A percentile compares a stretch with the other conserved stretches of the same genome.
Conservation (phyloP, 805 yeast genomes). For the Yamadazyma paraphyllophila region DNA sequence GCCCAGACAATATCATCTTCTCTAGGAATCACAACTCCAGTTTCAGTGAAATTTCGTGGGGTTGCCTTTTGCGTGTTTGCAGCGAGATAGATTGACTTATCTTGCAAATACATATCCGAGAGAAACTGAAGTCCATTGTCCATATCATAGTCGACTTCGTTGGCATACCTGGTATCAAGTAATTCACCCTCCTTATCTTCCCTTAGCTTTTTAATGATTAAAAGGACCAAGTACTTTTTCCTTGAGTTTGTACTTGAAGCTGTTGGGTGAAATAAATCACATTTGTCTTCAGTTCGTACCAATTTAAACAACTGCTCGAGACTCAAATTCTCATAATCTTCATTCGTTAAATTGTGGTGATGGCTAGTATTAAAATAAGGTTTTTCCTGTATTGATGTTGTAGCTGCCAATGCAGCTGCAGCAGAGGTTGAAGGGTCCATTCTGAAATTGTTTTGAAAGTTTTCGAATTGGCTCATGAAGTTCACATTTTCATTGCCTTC, state of each 20-base stretch:
- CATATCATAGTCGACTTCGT: constrained; percentile 39
- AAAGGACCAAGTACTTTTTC: constrained; percentile 33
- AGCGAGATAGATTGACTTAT: constrained; percentile 18
- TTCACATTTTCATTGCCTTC: constrained; percentile 1
- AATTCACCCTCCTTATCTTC: constrained; percentile 36
- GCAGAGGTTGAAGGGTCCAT: constrained; percentile 11
- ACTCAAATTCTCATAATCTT: constrained; percentile 38
- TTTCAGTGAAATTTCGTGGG: constrained; percentile 39
- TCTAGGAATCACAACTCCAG: constrained; percentile 81
- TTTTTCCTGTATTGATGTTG: constrained; percentile 4
- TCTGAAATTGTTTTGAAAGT: constrained; percentile 14
- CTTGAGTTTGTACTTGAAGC: constrained; percentile 30
- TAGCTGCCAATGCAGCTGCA: constrained; percentile 12
- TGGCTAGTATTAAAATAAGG: constrained; percentile 22
- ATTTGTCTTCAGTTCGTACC: constrained; percentile 23
- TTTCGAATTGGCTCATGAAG: constrained; percentile 14
- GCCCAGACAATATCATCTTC: constrained; percentile 96
- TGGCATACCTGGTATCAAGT: constrained; percentile 28
- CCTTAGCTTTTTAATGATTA: constrained; percentile 35
- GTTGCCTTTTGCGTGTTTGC: constrained; percentile 29
- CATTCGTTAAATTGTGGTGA: constrained; percentile 29
- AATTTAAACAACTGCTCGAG: constrained; percentile 39
- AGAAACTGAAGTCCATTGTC: constrained; percentile 41
- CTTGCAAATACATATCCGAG: constrained; percentile 39
- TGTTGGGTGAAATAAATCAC: constrained; percentile 5